Evolutionary conservation across 148 eudicot species (phyloP), one percentile per base, ranked within the genome.

Genomic region (Cornus suecica): DNA sequence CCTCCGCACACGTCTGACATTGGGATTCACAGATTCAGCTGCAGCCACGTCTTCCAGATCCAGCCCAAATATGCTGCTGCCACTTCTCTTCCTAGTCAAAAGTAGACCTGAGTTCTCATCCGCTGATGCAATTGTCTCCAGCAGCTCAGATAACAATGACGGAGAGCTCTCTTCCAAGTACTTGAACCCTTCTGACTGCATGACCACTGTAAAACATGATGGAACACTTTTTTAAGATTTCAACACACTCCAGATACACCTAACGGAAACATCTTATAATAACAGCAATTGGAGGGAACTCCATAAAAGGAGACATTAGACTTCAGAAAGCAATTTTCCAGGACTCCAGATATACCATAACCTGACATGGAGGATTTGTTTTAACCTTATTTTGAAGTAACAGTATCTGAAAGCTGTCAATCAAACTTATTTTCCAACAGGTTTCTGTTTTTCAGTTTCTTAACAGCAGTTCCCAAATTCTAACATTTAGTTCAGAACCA

Each of bases 101-200:
- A 79, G 63, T 65, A 66, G 14, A 73, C 80, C 75, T 27, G 90
- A 64, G 41, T 70, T 72, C 72, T 88, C 93, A 45, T 89, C 97
- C 41, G 29, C 77, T 0, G 70, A 69, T 48, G 81, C 81, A 68
- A 79, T 63, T n/a, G 81, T 69, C 74, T 73, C 81, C 73, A 79
- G 74, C 31, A 79, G 73, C 27, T 79, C 73, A 42, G 77, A 79
- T 30, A 79, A 61, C 70, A 74, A 32, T 52, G 62, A 68, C 11
- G 81, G 78, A 15, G 45, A 76, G 66, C 87, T 86, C 84, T 87
- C 85, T 85, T 90, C 93, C 52, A 92, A 79, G 74, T 89, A 68
- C 80, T 67, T 86, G 84, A 86, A 94, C 8, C 97, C 94, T 78
- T 94, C 98, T 16, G 90, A 81, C 66, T 84, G 89, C 94, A 92